These are phyloP conservation scores for Penicillium bialowiezense DNA, from an alignment of 495 filamentous ascomycete species.

Conservation along the genomic window DNA sequence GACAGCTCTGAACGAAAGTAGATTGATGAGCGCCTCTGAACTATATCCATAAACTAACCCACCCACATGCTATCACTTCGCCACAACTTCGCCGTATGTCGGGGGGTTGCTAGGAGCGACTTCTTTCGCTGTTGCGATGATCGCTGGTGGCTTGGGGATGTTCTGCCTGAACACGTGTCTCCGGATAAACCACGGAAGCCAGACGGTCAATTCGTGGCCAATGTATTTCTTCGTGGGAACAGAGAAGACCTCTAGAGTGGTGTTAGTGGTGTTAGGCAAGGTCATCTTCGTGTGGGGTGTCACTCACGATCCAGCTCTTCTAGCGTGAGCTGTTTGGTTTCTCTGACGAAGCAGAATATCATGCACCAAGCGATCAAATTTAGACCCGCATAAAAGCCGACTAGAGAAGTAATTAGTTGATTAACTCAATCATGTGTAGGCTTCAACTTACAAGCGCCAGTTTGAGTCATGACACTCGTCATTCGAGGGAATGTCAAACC, in stretches of 20 bases:
- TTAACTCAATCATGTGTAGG: background rate
- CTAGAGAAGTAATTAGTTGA: slow-evolving; percentile 2
- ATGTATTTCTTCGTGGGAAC: slow-evolving; percentile 43
- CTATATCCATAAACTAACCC: no score
- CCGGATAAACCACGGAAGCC: slow-evolving; percentile 45
- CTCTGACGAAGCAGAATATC: slow-evolving; percentile 50
- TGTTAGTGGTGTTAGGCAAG: slow-evolving; percentile 21
- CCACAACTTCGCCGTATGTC: no score
- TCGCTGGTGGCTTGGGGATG: slow-evolving; percentile 32
- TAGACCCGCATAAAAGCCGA: slow-evolving; percentile 51
- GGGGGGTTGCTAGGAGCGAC: background rate
- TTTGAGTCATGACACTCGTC: slow-evolving; percentile 42
- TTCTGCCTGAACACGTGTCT: slow-evolving; percentile 41
- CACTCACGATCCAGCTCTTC: slow-evolving; percentile 37
- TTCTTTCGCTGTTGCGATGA: slow-evolving; percentile 27
- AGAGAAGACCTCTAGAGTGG: slow-evolving; percentile 39
- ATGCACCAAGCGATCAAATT: slow-evolving; percentile 48
- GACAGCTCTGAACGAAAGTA: no score
- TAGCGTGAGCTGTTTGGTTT: slow-evolving; percentile 46
- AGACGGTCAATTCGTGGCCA: slow-evolving; percentile 35
- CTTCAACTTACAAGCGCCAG: slow-evolving; percentile 42
- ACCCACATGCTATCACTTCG: no score
- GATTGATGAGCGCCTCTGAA: no score
- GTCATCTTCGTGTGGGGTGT: background rate
- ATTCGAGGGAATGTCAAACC: slow-evolving; percentile 52